Base-by-base conservation (phyloP, 257 asterid species). In the Handroanthus guayacan region DNA sequence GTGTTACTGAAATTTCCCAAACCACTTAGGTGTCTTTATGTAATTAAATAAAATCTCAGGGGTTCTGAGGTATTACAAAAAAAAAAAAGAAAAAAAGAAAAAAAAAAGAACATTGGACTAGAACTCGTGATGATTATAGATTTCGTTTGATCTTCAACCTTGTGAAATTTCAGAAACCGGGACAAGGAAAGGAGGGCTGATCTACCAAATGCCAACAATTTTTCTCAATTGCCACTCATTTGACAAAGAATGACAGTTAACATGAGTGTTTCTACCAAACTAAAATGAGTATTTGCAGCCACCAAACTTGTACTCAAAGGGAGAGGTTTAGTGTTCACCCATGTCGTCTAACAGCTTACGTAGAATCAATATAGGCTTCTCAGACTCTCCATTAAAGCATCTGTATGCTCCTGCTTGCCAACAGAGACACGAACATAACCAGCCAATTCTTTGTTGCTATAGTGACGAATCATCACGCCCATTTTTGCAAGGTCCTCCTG, bases 381-480 rank as follows among this genome's bases (percentile, higher is more conserved):
- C 72, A 93, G 86, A 78, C 93, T 62, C 72, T 81, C 75, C 91
- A 95, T 89, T 54, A 95, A 79, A 62, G 89, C 90, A 79, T 89
- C 91, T 0, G 98, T 92, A 51, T 93, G 99, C 90, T 91, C 95
- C 3, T 96, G 99, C 87, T 91, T 93, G 39, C 99, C 99, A n/a
- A 91, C 98, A 25, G 99, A 92, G 39, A 95, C 90, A 14, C 98
- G 97, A n/a, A 95, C 98, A 62, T 84, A 95, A 67, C 96, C 97
- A 9, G 85, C 84, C 81, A 95, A 69, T 75, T 95, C 99, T 78
- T 87, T 95, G 84, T 86, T 91, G 67, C 87, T 87, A 91, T 95
- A 95, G 82, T 95, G 98, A 69, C 97, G 98, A 79, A 95, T 93
- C 98, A 95, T 95, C 69, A 95, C 90, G 0, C 98, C 98, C 93